Conservation (phyloP, 2,329 filamentous ascomycete species). For the Pyrenophora teres region DNA sequence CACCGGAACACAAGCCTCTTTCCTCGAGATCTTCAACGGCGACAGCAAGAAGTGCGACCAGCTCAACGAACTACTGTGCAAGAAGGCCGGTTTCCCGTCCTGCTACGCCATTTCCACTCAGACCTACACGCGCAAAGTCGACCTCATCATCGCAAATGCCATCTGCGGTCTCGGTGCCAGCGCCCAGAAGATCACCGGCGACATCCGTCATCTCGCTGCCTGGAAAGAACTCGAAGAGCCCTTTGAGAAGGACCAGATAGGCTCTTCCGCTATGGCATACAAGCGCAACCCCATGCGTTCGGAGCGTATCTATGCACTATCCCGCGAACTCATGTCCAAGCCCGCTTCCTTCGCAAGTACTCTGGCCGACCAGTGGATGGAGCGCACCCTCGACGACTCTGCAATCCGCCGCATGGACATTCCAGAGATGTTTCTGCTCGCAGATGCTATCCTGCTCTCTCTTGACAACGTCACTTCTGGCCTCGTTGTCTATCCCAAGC, state of each 20-base stretch:
- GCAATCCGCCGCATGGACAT: constrained; percentile 66
- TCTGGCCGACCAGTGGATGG: constrained; percentile 76
- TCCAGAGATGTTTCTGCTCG: constrained; percentile 55
- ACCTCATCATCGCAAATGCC: constrained; percentile 80
- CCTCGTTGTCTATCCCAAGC: constrained; percentile 76
- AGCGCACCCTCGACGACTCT: constrained; percentile 77
- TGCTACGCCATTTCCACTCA: constrained; percentile 71
- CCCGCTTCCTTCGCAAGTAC: constrained; percentile 63
- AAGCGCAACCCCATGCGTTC: constrained; percentile 66
- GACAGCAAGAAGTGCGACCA: constrained; percentile 65
- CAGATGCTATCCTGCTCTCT: constrained; percentile 65
- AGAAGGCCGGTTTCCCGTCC: constrained; percentile 67
- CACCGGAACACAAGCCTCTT: constrained; percentile 64
- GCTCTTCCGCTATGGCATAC: constrained; percentile 61
- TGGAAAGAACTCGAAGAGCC: constrained; percentile 87
- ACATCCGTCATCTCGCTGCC: constrained; percentile 73
- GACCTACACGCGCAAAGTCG: constrained; percentile 80
- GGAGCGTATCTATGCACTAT: constrained; percentile 65
- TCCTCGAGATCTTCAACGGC: constrained; percentile 70
- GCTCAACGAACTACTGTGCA: constrained; percentile 66
- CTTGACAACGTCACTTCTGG: constrained; percentile 75
- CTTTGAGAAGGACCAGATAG: constrained; percentile 72
- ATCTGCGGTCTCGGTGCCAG: constrained; percentile 79
- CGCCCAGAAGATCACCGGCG: constrained; percentile 72
- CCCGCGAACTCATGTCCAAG: constrained; percentile 60